phyloP scores from a whole-genome alignment of 1,139 yeast genomes.

The Kodamaea anthophila region DNA sequence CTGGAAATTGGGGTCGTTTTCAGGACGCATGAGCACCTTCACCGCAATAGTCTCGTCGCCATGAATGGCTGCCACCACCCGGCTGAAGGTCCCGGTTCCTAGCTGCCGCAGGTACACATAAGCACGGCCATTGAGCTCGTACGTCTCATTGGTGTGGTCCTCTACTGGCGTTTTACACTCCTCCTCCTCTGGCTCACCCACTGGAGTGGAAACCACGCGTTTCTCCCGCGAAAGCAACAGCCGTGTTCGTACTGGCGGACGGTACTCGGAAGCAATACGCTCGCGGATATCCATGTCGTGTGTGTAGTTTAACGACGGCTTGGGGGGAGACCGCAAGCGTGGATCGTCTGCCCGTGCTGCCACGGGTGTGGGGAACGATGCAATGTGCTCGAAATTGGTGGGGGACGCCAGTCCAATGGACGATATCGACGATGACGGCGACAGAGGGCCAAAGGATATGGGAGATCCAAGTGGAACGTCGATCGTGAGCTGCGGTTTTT shows the following conservation, averaged over 20 bases:
- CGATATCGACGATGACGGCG: slow-evolving; percentile 5
- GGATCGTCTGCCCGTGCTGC: slow-evolving; percentile 1
- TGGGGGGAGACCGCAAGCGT: slow-evolving; percentile 3
- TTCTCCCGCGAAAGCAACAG: slow-evolving; percentile 14
- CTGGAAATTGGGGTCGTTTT: slow-evolving; percentile 40
- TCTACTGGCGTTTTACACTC: background rate
- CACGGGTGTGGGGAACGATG: slow-evolving; percentile 16
- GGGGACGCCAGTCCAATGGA: slow-evolving; percentile 7
- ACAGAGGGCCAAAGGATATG: slow-evolving; percentile 1
- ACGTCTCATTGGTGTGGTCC: slow-evolving; percentile 1
- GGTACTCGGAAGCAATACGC: slow-evolving; percentile 32
- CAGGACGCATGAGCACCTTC: slow-evolving; percentile 36
- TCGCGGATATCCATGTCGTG: slow-evolving; percentile 3
- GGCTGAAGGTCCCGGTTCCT: slow-evolving; percentile 58
- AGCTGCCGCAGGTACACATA: slow-evolving; percentile 27
- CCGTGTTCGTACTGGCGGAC: slow-evolving; percentile 23
- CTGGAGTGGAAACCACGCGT: slow-evolving; percentile 21
- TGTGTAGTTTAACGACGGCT: slow-evolving; percentile 1
- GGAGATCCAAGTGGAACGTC: slow-evolving; percentile 3
- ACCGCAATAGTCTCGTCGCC: slow-evolving; percentile 25
- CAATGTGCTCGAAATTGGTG: slow-evolving; percentile 11
- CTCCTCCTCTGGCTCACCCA: slow-evolving; percentile 4
- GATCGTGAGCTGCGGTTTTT: background rate
- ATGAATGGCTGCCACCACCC: slow-evolving; percentile 42
- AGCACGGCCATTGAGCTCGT: slow-evolving; percentile 7